A percentile compares a stretch with the other conserved stretches of the same genome.
phyloP scores from a whole-genome alignment of 2,329 filamentous ascomycete species.

The Neonectria hederae region DNA sequence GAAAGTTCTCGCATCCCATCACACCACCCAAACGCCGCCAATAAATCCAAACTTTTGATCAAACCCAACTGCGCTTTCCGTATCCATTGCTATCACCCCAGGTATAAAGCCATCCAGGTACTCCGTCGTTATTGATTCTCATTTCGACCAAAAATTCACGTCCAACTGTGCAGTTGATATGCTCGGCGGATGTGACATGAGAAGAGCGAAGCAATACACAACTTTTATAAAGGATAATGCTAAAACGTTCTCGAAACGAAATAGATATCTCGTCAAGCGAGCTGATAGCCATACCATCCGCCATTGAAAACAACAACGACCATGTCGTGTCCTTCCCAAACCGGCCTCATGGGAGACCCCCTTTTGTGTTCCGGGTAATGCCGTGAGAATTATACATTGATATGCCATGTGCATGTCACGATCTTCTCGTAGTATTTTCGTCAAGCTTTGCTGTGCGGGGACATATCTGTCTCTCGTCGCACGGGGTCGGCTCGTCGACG shows the following conservation, averaged over 20 bases:
- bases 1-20: neutral
- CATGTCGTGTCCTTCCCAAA: constrained; percentile 30
- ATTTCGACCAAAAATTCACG: neutral
- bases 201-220: neutral
- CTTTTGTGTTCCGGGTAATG: constrained; percentile 7
- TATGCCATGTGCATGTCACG: constrained; percentile 1
- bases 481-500: constrained; percentile 18
- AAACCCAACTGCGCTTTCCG: neutral
- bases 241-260: neutral
- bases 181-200: neutral
- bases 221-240: constrained; percentile 10
- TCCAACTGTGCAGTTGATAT: neutral
- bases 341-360: constrained; percentile 11
- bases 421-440: constrained; percentile 14
- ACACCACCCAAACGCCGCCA: neutral
- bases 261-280: constrained; percentile 6
- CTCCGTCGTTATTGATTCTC: neutral
- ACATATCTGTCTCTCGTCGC: constrained; percentile 41
- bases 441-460: constrained; percentile 30
- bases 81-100: neutral
- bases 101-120: neutral
- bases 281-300: constrained; percentile 13
- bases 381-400: neutral
- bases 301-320: constrained; percentile 10
- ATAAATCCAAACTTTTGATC: neutral